Percentiles rank a stretch among this genome's conserved stretches.
Evolutionary conservation across 2,329 filamentous ascomycete species (phyloP).

Genomic region (Botrytis elliptica): DNA sequence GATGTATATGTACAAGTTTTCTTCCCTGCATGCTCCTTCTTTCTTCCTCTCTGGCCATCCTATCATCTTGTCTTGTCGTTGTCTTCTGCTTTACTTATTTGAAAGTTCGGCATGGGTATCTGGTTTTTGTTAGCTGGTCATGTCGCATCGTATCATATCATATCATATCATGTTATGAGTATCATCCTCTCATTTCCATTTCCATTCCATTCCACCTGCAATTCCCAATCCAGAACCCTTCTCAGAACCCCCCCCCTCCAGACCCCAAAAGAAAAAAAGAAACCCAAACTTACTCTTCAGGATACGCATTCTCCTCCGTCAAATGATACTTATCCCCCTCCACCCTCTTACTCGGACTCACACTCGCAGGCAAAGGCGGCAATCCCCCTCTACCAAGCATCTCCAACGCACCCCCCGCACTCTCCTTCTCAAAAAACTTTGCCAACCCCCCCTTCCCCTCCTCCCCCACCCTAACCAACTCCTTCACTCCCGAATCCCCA

Average conservation of each 20-base stretch:
- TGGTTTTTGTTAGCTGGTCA: slow-evolving; percentile 12
- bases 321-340: slow-evolving; percentile 67
- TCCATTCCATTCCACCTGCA: neutral
- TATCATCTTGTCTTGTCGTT: neutral
- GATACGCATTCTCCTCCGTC: slow-evolving; percentile 67
- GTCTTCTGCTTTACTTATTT: slow-evolving; percentile 11
- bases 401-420: slow-evolving; percentile 49
- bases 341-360: slow-evolving; percentile 51
- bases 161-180: neutral
- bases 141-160: neutral
- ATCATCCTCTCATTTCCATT: neutral
- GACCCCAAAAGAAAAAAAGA: neutral
- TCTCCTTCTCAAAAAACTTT: slow-evolving; percentile 64
- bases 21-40: neutral
- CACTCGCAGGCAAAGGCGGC: slow-evolving; percentile 74
- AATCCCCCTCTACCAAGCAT: slow-evolving; percentile 74
- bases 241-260: neutral
- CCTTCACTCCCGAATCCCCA: slow-evolving; percentile 70
- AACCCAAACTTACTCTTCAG: slow-evolving; percentile 56
- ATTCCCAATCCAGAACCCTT: neutral
- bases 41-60: neutral
- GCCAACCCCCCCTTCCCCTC: slow-evolving; percentile 73
- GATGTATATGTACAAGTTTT: neutral
- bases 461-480: slow-evolving; percentile 71
- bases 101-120: slow-evolving; percentile 25